phyloP scores from a whole-genome alignment of 148 eudicot species.

The Chenopodium formosanum region DNA sequence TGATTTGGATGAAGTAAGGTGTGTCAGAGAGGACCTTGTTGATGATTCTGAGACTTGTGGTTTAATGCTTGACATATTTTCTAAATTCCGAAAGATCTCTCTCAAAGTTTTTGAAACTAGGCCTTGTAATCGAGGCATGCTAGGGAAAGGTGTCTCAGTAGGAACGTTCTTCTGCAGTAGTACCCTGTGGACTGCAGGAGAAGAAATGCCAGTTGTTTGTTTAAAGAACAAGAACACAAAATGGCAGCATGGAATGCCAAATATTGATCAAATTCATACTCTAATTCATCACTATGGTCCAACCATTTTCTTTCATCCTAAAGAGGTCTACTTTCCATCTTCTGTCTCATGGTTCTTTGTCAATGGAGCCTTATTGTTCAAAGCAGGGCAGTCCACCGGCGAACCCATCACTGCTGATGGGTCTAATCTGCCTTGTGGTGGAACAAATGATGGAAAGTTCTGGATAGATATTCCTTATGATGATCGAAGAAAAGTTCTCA shows the following conservation, averaged over 20 bases:
- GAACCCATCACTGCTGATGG: slow-evolving; percentile 62
- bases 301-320: slow-evolving; percentile 78
- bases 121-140: slow-evolving; percentile 65
- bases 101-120: slow-evolving; percentile 69
- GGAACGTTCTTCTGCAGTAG: slow-evolving; percentile 70
- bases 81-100: slow-evolving; percentile 33
- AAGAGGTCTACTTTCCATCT: slow-evolving; percentile 77
- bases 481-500: slow-evolving; percentile 44
- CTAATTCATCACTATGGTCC: slow-evolving; percentile 86
- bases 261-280: slow-evolving; percentile 69
- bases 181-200: slow-evolving; percentile 33
- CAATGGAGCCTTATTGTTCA: slow-evolving; percentile 65
- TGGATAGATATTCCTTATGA: slow-evolving; percentile 83
- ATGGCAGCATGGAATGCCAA: slow-evolving; percentile 58
- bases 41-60: slow-evolving; percentile 58
- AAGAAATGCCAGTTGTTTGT: slow-evolving; percentile 51
- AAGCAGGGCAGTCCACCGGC: slow-evolving; percentile 35
- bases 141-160: slow-evolving; percentile 59
- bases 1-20: slow-evolving; percentile 51
- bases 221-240: slow-evolving; percentile 55
- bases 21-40: slow-evolving; percentile 76
- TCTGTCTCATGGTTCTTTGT: slow-evolving; percentile 80
- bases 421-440: slow-evolving; percentile 74
- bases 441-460: slow-evolving; percentile 57
- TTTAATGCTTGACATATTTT: slow-evolving; percentile 33